Conservation (phyloP, 208 protist species). For the Strigomonas galati region DNA sequence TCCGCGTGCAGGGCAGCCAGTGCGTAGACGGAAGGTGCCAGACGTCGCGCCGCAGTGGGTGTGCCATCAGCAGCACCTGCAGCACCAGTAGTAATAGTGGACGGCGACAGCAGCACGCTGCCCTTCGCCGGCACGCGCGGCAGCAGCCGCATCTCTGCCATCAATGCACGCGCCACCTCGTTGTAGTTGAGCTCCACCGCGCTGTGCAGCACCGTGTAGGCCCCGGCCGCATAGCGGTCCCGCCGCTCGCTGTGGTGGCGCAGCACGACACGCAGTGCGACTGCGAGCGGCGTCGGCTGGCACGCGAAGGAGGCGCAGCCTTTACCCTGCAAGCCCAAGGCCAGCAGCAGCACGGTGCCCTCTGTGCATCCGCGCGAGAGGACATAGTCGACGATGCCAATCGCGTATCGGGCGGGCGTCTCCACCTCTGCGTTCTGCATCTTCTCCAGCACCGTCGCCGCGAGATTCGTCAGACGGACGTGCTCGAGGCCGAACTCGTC, state of each 20-base stretch:
- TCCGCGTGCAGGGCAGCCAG: conserved; percentile 29
- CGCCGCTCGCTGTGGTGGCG: neutral
- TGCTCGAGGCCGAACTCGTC: conserved; percentile 26
- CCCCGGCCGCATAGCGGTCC: neutral
- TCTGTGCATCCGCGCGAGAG: conserved; percentile 40
- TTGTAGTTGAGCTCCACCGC: conserved; percentile 50
- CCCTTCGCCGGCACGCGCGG: neutral
- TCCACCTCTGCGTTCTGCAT: conserved; percentile 19
- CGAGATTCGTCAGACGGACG: conserved; percentile 21
- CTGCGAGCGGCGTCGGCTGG: conserved; percentile 5
- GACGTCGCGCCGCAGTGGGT: conserved; percentile 7
- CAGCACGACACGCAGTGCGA: conserved; percentile 11
- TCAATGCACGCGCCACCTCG: conserved; percentile 34
- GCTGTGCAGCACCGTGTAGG: conserved; percentile 67
- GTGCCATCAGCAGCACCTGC: neutral
- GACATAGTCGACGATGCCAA: conserved; percentile 56
- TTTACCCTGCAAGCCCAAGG: conserved; percentile 40
- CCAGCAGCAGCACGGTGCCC: conserved; percentile 52
- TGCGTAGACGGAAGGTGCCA: conserved; percentile 41
- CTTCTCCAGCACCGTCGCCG: conserved; percentile 17
- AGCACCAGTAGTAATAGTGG: neutral
- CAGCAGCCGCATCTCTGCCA: conserved; percentile 30
- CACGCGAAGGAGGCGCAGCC: conserved; percentile 18
- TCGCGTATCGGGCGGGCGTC: conserved; percentile 9
- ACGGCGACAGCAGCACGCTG: neutral